Conservation (phyloP, 805 yeast genomes). For the Candida taoyuanica region DNA sequence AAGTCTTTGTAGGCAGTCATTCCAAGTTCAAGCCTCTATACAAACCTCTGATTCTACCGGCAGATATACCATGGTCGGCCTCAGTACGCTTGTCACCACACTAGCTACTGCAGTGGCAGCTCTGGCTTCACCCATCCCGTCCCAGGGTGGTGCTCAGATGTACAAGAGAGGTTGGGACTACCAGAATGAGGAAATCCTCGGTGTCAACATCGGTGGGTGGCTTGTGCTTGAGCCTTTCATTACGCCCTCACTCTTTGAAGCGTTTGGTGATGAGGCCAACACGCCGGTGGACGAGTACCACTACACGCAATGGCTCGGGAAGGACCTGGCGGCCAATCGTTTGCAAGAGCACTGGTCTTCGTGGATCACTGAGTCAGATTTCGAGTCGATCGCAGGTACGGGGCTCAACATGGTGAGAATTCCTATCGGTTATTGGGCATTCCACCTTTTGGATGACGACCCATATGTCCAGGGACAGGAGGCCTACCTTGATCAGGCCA, state of each 20-base stretch:
- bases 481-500: constrained; percentile 66
- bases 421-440: constrained; percentile 97
- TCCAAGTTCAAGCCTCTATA: too few relatives aligned
- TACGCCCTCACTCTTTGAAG: constrained; percentile 70
- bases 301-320: constrained; percentile 56
- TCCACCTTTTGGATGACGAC: constrained; percentile 53
- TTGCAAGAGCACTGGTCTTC: constrained; percentile 72
- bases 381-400: constrained; percentile 47
- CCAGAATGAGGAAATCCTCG: constrained; percentile 32
- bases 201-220: constrained; percentile 91
- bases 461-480: constrained; percentile 87
- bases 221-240: constrained; percentile 82
- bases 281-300: constrained; percentile 85
- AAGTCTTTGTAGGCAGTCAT: too few relatives aligned
- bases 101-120: constrained; percentile 4
- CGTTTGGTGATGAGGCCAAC: constrained; percentile 33
- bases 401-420: constrained; percentile 86
- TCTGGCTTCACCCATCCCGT: constrained; percentile 25
- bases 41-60: too few relatives aligned
- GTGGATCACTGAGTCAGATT: constrained; percentile 73
- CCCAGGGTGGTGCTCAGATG: constrained; percentile 24
- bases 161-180: constrained; percentile 24
- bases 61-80: constrained; percentile 6
- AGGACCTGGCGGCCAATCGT: constrained; percentile 45
- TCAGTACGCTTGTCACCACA: constrained; percentile 4